Evolutionary conservation across 1,284 basidiomycete genomes (phyloP).

Genomic region (Clitocybe nebularis): DNA sequence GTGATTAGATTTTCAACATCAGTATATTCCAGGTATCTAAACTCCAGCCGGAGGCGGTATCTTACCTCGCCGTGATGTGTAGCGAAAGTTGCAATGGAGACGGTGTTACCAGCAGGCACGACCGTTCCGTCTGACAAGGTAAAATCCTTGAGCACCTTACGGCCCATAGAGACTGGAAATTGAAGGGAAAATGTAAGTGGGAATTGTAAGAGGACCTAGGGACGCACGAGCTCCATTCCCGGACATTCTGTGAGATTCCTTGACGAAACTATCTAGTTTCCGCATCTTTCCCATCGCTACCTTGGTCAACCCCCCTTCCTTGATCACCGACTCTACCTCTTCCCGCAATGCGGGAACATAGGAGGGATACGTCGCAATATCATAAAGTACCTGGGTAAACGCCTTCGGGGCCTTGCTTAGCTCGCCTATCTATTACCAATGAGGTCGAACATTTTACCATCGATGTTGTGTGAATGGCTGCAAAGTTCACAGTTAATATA

Average conservation of each 20-base stretch:
- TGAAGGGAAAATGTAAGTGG: neutral
- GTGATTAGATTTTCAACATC: neutral
- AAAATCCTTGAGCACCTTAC: constrained; percentile 31
- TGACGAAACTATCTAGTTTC: constrained; percentile 48
- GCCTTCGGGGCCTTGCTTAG: too few species aligned
- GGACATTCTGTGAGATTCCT: constrained; percentile 32
- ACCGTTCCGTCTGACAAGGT: constrained; percentile 35
- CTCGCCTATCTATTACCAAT: too few species aligned
- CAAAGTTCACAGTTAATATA: constrained; percentile 31
- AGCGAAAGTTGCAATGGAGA: constrained; percentile 23
- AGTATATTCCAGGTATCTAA: neutral
- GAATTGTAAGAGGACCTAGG: neutral
- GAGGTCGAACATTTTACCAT: too few species aligned
- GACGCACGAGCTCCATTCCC: neutral
- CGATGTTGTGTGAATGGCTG: constrained; percentile 30
- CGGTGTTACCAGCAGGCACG: constrained; percentile 30
- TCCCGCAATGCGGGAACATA: constrained; percentile 40
- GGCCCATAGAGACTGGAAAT: constrained; percentile 21
- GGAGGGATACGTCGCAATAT: constrained; percentile 37
- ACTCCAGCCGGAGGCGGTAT: neutral
- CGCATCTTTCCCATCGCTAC: constrained; percentile 36
- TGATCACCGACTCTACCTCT: constrained; percentile 36
- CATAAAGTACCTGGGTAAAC: constrained; percentile 33
- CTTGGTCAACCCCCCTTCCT: constrained; percentile 42
- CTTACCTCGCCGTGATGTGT: constrained; percentile 27